phyloP scores from a whole-genome alignment of 257 asterid genomes.

The Forsythia viridissima region DNA sequence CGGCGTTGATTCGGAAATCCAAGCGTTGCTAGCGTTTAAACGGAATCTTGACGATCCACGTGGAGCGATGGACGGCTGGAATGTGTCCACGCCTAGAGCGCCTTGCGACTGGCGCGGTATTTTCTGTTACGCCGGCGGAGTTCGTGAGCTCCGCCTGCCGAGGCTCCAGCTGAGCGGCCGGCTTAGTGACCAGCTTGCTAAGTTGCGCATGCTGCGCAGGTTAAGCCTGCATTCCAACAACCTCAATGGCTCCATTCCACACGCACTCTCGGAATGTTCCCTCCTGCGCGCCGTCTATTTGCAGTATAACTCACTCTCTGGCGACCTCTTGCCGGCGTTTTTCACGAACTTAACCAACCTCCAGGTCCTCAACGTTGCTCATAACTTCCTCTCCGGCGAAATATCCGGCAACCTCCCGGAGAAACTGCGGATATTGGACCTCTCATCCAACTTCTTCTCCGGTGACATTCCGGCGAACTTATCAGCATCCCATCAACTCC shows the following conservation, averaged over 20 bases:
- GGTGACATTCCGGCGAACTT: conserved; percentile 57
- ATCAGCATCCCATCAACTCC: conserved; percentile 49
- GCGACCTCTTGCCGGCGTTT: conserved; percentile 48
- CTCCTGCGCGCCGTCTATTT: conserved; percentile 67
- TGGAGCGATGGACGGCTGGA: conserved; percentile 65
- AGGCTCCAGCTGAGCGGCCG: conserved; percentile 63
- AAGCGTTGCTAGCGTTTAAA: conserved; percentile 54
- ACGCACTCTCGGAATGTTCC: conserved; percentile 43
- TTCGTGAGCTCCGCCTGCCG: conserved; percentile 63
- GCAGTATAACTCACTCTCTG: conserved; percentile 66
- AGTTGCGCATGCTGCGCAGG: conserved; percentile 54
- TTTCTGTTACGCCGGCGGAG: conserved; percentile 49
- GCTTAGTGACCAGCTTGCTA: conserved; percentile 38
- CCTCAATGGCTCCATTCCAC: conserved; percentile 64
- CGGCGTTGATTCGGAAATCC: conserved; percentile 40
- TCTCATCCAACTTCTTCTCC: conserved; percentile 59
- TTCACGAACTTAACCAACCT: conserved; percentile 55
- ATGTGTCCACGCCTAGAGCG: conserved; percentile 53
- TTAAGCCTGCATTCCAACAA: conserved; percentile 72
- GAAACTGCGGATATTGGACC: conserved; percentile 51
- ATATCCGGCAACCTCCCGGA: conserved; percentile 36
- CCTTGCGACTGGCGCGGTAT: conserved; percentile 93
- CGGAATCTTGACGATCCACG: conserved; percentile 59
- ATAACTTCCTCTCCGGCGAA: conserved; percentile 52
- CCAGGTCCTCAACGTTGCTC: conserved; percentile 57